Evolutionary conservation across 129 eudicot species (phyloP), one percentile per base, ranked within the genome.

Genomic region (Flaveria robusta): DNA sequence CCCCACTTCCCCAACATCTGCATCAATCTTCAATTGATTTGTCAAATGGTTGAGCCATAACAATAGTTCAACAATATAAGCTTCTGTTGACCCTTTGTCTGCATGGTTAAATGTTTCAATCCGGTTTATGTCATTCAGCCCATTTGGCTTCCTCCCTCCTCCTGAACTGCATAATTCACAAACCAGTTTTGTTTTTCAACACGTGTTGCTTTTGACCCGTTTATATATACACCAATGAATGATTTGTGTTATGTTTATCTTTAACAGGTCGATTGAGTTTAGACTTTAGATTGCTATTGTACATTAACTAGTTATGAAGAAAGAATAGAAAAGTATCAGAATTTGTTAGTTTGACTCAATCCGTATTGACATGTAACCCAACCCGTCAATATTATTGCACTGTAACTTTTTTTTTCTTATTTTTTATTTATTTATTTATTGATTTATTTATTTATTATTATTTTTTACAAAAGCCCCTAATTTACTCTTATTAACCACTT

Each of bases 81-180:
- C 84, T 81, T 90, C 98, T 13, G 94, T 90, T 76, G 79, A 68
- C 52, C 42, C 41, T 85, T 83, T 90, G 87, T 92, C 89, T 31
- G 96, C 98, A 68, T 92, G 87, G 77, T 92, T 83, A 75, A 93
- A 88, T 62, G 98, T 90, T 79, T 90, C 96, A 1, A 92, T 82
- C 49, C 83, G 86, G 75, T 78, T 77, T 37, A 86, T 56, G 60
- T 77, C 88, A 58, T 66, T 75, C 37, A 85, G 72, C 23, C 81
- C 93, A 29, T 51, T 77, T 42, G 96, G 68, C 68, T 85, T 90
- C 19, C 84, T 66, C 65, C 85, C 89, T 63, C 56, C 77, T 66
- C 88, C 93, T n/a, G 93, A 83, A 84, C 97, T 92, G 88, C 74
- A 82, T 71, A 66, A 22, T 16, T 8, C 27, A 54, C 29, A 83